Evolutionary conservation across 306 rosid species (phyloP), one percentile per base, ranked within the genome.

Genomic region (Phaseolus lunatus): DNA sequence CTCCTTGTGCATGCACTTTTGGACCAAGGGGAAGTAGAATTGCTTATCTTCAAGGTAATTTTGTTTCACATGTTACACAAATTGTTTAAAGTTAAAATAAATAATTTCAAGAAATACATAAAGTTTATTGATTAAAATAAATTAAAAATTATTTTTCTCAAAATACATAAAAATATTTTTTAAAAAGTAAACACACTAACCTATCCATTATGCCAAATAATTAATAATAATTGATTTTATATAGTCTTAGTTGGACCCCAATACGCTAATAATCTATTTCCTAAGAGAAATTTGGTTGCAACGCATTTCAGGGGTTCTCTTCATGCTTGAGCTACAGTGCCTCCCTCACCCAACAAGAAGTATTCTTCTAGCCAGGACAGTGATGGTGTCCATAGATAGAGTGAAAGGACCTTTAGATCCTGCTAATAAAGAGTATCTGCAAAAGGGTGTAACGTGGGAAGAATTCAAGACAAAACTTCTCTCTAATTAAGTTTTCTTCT

Each of bases 391-490:
- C 48, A 84, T 94, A 35, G 96, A 94, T 82, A 90, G 85, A 86
- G 82, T 91, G 65, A 87, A 76, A 83, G 98, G 98, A 13, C 98
- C 98, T 26, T 91, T 94, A 77, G 88, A 94, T 86, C 98, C 98
- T 47, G 77, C 94, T 7, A 89, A 92, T 57, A 85, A 86, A 20
- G 82, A 86, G 73, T 92, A 92, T 82, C 50, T 94, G 73, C 81
- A 90, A 41, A 85, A 85, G 72, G 87, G 72, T 62, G 73, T 94
- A 23, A 69, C 91, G 5, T 94, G 97, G 98, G 81, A 92, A 78
- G 91, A 63, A 77, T 94, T 94, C 74, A 82, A 75, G 69, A 75
- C 52, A 70, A 81, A 26, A 41, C 45, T 80, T 56, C 75, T 37
- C 23, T 43, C 78, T 20, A 53, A 35, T 13, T 76, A n/a, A n/a